phyloP scores from a whole-genome alignment of 2,329 filamentous ascomycete genomes.

The Colletotrichum musae region DNA sequence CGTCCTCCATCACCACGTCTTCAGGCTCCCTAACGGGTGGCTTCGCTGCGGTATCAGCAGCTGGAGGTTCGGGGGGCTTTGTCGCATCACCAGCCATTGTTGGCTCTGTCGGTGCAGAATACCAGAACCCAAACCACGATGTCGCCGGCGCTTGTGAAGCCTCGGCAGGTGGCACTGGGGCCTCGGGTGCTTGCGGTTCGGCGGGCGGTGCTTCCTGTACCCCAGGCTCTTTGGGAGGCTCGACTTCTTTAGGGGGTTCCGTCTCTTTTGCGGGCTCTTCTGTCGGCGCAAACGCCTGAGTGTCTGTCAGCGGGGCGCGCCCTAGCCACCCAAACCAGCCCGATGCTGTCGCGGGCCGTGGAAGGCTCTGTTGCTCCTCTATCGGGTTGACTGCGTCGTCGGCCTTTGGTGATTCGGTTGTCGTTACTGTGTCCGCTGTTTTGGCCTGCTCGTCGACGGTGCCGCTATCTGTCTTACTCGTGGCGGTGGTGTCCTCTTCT shows the following conservation, averaged over 20 bases:
- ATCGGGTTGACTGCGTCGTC: constrained; percentile 49
- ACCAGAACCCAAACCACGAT: constrained; percentile 61
- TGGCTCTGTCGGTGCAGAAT: constrained; percentile 39
- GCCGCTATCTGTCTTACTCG: constrained; percentile 7
- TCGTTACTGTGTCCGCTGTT: not conserved
- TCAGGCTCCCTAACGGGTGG: constrained; percentile 50
- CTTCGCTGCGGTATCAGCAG: constrained; percentile 27
- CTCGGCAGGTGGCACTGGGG: constrained; percentile 40
- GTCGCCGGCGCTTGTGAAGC: constrained; percentile 46
- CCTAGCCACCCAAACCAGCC: constrained; percentile 71
- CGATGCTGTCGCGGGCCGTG: constrained; percentile 51
- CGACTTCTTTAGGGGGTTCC: constrained; percentile 35
- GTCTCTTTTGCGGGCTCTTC: constrained; percentile 36
- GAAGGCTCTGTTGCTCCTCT: constrained; percentile 20
- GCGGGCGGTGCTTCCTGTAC: constrained; percentile 18
- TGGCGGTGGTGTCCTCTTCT: not conserved
- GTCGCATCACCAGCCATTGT: constrained; percentile 20
- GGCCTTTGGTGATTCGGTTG: constrained; percentile 37
- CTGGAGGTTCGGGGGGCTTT: constrained; percentile 37
- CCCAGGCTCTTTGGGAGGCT: constrained; percentile 38
- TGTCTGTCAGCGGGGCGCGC: constrained; percentile 45
- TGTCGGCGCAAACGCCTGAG: constrained; percentile 18
- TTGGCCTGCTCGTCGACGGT: not conserved
- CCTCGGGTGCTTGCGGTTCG: constrained; percentile 16
- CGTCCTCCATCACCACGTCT: constrained; percentile 62